Evolutionary conservation across 495 filamentous ascomycete species (phyloP).

Genomic region (Choiromyces venosus): DNA sequence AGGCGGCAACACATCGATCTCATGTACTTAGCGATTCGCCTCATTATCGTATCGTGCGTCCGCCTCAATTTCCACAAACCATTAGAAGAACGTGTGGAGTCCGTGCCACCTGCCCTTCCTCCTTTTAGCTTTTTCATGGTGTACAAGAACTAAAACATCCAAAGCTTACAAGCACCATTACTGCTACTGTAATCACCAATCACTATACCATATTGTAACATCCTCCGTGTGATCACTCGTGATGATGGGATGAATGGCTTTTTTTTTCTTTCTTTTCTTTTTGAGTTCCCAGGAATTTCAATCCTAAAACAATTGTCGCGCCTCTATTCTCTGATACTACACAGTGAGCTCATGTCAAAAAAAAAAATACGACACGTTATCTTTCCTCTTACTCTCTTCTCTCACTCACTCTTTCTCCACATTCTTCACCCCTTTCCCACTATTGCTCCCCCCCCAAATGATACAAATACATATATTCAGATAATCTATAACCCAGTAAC

Average conservation of each 20-base stretch:
- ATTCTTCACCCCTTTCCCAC: neutral
- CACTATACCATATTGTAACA: neutral
- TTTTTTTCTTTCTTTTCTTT: neutral
- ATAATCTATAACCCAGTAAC: slow-evolving; percentile 43
- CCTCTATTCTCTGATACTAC: neutral
- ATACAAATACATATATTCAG: slow-evolving; percentile 39
- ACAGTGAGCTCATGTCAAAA: neutral
- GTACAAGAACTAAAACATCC: neutral
- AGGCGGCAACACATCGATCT: slow-evolving; percentile 30
- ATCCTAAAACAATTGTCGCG: neutral
- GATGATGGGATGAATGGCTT: neutral
- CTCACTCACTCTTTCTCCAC: neutral
- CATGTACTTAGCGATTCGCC: slow-evolving; percentile 19
- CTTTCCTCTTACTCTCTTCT: too few relatives aligned
- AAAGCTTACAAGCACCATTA: neutral
- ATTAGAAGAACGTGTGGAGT: slow-evolving; percentile 8
- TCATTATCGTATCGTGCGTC: slow-evolving; percentile 7
- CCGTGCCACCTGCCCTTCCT: slow-evolving; percentile 16
- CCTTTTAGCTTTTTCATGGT: neutral
- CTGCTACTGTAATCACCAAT: neutral
- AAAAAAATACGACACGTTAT: neutral
- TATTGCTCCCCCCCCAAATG: slow-evolving; percentile 20
- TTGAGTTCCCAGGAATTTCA: neutral
- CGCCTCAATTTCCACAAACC: slow-evolving; percentile 17
- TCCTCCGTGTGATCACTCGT: neutral